Base-by-base conservation (phyloP, 2,329 filamentous ascomycete genomes). In the Pezicula radicicola region DNA sequence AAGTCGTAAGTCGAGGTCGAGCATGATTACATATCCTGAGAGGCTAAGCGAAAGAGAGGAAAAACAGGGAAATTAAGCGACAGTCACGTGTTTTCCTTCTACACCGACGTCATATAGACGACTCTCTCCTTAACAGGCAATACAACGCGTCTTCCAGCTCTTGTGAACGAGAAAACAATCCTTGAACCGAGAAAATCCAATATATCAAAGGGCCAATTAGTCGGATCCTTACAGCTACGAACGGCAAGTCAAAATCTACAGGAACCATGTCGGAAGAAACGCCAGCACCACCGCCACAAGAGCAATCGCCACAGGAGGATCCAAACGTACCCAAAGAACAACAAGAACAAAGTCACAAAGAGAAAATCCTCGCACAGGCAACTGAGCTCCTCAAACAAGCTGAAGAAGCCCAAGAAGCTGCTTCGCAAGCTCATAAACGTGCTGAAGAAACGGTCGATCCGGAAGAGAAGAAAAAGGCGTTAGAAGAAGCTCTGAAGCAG, bases 401-500 rank as follows among this genome's bases (percentile, higher is more conserved):
- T 16, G 49, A 46, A 19, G 30, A 37, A 43, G 51, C 51, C 10
- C 39, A 55, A 48, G 46, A 46, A 19, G 46, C 54, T 10, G 56
- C 56, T 6, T 35, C 46, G 27, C 28, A 51, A 35, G 49, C 54
- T 12, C 36, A 28, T 2, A 25, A 50, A 18, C 51, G 43, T 13
- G 53, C 55, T 2, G 52, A 56, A 12, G 46, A 52, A 4, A 43
- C 47, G 4, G 27, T 28, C 2, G 53, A 57, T 39, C 37, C 49
- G 4, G 57, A 60, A 41, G 54, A 55, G 33, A 60, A 60, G 40
- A 28, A 50, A 12, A 19, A 50, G 8, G 40, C 47, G 4, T 9
- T 62, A 3, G 52, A 50, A 18, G 56, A 61, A 44, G 60, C 60
- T 6, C 25, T 40, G 10, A 59, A 59, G 30, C 30, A 56, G 7